Percentiles rank a stretch among this genome's conserved stretches.
Evolutionary conservation across 768 basidiomycete species (phyloP).

Genomic region (Exidia glandulosa): DNA sequence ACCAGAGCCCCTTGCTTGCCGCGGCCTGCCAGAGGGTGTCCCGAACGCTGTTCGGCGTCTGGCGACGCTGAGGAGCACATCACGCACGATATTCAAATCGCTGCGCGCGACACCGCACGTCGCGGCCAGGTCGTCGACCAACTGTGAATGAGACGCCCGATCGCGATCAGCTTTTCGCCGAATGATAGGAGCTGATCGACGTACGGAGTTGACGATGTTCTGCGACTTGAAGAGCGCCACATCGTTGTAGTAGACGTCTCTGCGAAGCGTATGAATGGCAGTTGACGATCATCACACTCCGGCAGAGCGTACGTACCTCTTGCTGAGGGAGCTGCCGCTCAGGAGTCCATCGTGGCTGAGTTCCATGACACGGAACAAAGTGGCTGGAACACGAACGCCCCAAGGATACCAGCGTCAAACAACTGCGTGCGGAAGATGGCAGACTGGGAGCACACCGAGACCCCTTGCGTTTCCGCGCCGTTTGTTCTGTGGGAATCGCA

Average conservation of each 20-base stretch:
- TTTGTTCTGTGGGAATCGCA: not conserved
- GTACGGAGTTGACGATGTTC: slow-evolving; percentile 63
- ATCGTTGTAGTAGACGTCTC: slow-evolving; percentile 85
- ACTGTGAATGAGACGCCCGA: slow-evolving; percentile 29
- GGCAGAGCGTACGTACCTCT: slow-evolving; percentile 34
- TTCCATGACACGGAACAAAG: slow-evolving; percentile 55
- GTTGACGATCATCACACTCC: slow-evolving; percentile 1
- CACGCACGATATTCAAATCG: slow-evolving; percentile 67
- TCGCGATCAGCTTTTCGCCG: not conserved
- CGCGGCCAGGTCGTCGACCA: slow-evolving; percentile 84
- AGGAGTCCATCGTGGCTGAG: slow-evolving; percentile 57
- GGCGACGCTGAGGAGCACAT: not conserved
- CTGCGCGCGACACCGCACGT: slow-evolving; percentile 62
- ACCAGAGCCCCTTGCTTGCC: slow-evolving; percentile 79
- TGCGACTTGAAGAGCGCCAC: slow-evolving; percentile 70
- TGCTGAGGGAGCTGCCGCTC: slow-evolving; percentile 45
- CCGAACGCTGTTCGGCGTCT: not conserved
- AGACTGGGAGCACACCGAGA: not conserved
- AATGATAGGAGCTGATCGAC: slow-evolving; percentile 5
- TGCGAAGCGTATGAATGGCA: slow-evolving; percentile 21
- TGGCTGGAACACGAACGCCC: slow-evolving; percentile 33
- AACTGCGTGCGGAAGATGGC: not conserved
- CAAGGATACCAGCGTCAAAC: not conserved
- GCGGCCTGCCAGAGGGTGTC: slow-evolving; percentile 48
- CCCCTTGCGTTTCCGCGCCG: not conserved